Conservation (phyloP, 192 early-diverging fungal species). For the Geosiphon pyriformis region DNA sequence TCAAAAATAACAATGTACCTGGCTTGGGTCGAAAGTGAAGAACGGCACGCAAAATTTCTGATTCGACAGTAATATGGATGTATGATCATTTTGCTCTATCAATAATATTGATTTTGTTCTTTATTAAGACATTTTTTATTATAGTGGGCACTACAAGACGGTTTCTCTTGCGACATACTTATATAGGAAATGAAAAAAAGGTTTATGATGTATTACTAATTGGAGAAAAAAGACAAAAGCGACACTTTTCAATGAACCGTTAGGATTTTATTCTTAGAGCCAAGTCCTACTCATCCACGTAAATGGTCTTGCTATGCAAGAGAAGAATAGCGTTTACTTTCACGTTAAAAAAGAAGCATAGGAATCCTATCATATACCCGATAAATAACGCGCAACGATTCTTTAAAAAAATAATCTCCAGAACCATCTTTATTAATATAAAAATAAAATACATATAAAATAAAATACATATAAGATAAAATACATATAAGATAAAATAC, state of each 20-base stretch:
- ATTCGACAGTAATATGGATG: slow-evolving; percentile 4
- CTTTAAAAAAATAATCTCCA: not conserved
- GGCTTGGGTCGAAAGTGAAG: slow-evolving; percentile 10
- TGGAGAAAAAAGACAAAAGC: not conserved
- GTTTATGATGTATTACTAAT: not conserved
- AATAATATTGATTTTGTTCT: slow-evolving; percentile 1
- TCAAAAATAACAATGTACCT: slow-evolving; percentile 2
- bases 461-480: too few species aligned
- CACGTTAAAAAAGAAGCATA: not conserved
- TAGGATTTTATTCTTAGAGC: not conserved
- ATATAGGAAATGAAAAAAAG: not conserved
- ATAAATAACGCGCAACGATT: slow-evolving; percentile 9
- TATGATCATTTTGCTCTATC: slow-evolving; percentile 4
- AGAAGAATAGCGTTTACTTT: not conserved
- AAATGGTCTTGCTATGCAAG: not conserved
- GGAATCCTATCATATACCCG: not conserved
- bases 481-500: too few species aligned
- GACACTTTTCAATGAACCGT: not conserved
- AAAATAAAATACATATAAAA: not conserved
- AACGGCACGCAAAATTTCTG: slow-evolving; percentile 5
- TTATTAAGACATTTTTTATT: slow-evolving; percentile 9
- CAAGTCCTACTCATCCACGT: too few species aligned
- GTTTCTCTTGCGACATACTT: not conserved
- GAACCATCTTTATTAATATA: slow-evolving; percentile 6
- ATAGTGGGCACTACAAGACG: not conserved